phyloP scores from a whole-genome alignment of 345 rosid species.

The Nasturtium officinale region DNA sequence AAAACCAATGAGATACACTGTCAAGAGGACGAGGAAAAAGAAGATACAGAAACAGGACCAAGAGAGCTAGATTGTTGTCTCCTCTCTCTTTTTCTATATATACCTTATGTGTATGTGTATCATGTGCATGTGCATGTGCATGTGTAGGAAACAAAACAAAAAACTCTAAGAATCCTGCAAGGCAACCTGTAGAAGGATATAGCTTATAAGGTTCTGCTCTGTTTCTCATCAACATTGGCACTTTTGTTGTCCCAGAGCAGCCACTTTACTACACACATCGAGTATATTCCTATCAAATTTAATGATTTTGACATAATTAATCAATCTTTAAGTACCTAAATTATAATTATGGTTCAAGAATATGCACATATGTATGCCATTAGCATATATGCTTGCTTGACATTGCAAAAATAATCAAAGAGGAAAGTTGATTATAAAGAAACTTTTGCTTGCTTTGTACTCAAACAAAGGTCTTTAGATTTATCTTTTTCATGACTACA shows the following conservation, averaged over 20 bases:
- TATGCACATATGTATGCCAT: slow-evolving; percentile 27
- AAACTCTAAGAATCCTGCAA: slow-evolving; percentile 34
- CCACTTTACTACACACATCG: slow-evolving; percentile 49
- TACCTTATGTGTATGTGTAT: not conserved
- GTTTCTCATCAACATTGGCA: slow-evolving; percentile 53
- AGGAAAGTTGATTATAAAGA: slow-evolving; percentile 37
- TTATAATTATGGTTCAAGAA: slow-evolving; percentile 2
- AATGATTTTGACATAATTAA: not conserved
- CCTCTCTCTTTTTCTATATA: slow-evolving; percentile 2
- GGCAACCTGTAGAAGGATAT: slow-evolving; percentile 40
- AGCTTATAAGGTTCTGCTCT: slow-evolving; percentile 35
- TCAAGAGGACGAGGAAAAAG: not conserved
- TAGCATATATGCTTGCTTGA: slow-evolving; percentile 87
- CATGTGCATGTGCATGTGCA: slow-evolving; percentile 7
- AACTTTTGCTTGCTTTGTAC: slow-evolving; percentile 82
- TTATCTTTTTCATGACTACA: slow-evolving; percentile 36
- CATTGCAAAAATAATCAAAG: slow-evolving; percentile 42
- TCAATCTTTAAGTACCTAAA: not conserved
- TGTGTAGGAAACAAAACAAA: slow-evolving; percentile 27
- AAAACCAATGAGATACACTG: slow-evolving; percentile 21
- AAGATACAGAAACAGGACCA: slow-evolving; percentile 17
- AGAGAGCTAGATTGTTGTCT: slow-evolving; percentile 18
- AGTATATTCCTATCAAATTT: slow-evolving; percentile 5
- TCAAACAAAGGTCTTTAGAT: slow-evolving; percentile 55
- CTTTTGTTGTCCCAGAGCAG: slow-evolving; percentile 42